phyloP scores from a whole-genome alignment of 768 basidiomycete genomes.

The Rhodosporidiobolus odoratus region DNA sequence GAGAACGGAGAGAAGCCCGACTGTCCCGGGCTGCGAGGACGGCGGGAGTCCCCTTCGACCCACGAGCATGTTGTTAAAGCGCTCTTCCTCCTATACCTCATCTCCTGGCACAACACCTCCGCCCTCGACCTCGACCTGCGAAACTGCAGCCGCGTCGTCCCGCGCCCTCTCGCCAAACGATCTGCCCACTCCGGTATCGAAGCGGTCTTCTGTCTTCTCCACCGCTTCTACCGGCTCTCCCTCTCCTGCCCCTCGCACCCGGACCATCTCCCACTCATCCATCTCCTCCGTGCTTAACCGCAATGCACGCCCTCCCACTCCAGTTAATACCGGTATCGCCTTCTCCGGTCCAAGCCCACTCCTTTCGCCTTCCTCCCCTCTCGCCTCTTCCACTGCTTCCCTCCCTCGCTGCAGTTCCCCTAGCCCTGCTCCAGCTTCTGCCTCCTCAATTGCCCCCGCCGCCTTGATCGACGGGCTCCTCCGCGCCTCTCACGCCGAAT shows the following conservation, averaged over 20 bases:
- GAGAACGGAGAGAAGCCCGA: not conserved
- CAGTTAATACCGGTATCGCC: not conserved
- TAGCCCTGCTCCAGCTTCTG: not conserved
- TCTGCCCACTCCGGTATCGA: not conserved
- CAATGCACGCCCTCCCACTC: not conserved
- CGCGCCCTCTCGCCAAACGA: not conserved
- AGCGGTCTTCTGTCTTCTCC: not conserved
- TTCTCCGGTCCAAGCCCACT: not conserved
- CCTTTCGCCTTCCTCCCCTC: not conserved
- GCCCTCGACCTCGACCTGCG: not conserved
- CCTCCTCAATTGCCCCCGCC: constrained; percentile 1
- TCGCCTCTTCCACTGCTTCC: not conserved
- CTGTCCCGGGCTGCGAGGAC: not conserved
- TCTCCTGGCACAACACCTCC: too few relatives aligned
- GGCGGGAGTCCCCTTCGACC: not conserved
- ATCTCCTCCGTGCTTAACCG: not conserved
- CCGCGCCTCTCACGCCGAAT: constrained; percentile 91
- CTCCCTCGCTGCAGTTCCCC: not conserved
- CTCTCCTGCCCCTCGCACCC: not conserved
- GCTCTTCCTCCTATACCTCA: not conserved
- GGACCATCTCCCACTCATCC: not conserved
- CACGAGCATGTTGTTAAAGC: not conserved
- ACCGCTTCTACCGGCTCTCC: not conserved
- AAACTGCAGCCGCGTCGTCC: not conserved
- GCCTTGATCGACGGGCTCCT: constrained; percentile 78